Evolutionary conservation across 768 basidiomycete genomes (phyloP).

Genomic region (Lepiota subincarnata): DNA sequence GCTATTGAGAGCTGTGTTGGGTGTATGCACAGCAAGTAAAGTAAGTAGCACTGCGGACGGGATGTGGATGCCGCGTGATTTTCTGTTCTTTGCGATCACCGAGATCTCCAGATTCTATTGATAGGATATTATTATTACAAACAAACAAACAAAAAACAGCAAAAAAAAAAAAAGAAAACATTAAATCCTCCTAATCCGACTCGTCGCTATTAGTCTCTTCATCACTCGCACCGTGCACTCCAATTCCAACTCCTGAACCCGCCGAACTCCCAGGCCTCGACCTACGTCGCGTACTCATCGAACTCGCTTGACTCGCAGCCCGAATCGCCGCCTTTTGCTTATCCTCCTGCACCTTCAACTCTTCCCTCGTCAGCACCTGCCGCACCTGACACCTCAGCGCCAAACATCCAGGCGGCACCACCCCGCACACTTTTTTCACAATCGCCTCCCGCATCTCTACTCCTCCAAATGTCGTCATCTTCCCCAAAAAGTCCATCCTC

Average conservation of each 20-base stretch:
- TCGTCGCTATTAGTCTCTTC: constrained; percentile 6
- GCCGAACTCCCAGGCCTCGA: not conserved
- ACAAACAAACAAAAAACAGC: no score
- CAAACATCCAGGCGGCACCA: constrained; percentile 53
- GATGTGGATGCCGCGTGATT: no score
- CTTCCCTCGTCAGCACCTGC: constrained; percentile 46
- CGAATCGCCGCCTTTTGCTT: constrained; percentile 24
- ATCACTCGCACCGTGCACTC: constrained; percentile 2
- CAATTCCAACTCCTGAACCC: constrained; percentile 4
- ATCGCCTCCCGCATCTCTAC: constrained; percentile 41
- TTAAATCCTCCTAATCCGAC: no score
- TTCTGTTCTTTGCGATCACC: no score
- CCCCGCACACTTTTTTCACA: constrained; percentile 42
- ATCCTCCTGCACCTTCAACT: constrained; percentile 43
- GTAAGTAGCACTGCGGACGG: no score
- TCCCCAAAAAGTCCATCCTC: constrained; percentile 62
- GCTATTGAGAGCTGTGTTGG: no score
- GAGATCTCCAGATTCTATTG: no score
- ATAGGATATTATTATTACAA: no score
- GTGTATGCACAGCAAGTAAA: no score
- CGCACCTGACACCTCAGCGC: constrained; percentile 49
- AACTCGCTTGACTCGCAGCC: constrained; percentile 8
- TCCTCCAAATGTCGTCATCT: constrained; percentile 61
- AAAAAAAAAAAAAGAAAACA: no score
- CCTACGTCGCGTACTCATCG: constrained; percentile 18